phyloP scores from a whole-genome alignment of 192 early-diverging fungal genomes.

The Chytriomyces hyalinus region DNA sequence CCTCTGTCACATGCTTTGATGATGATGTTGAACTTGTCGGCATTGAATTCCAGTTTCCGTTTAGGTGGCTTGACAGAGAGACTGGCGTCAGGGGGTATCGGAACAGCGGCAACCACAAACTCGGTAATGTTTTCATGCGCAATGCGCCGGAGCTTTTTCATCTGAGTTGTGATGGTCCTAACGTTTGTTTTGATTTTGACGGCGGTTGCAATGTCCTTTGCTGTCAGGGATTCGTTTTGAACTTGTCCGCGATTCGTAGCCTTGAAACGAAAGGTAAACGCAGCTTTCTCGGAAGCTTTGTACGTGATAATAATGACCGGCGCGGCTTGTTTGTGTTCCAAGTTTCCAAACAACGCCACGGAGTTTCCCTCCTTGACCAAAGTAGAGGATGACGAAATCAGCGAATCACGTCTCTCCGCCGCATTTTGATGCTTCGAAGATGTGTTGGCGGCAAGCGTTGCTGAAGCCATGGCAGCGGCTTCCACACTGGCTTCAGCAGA shows the following conservation, averaged over 20 bases:
- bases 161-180: not conserved
- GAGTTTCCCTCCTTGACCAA: not conserved
- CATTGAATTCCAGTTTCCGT: not conserved
- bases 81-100: not conserved
- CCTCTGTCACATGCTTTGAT: conserved; percentile 13
- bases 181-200: not conserved
- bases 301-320: not conserved
- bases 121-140: conserved; percentile 14
- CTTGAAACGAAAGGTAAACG: not conserved
- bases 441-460: conserved; percentile 12
- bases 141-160: not conserved
- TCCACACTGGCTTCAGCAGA: conserved; percentile 7
- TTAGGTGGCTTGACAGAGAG: not conserved
- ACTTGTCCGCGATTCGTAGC: not conserved
- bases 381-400: not conserved
- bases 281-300: not conserved
- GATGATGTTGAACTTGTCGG: conserved; percentile 5
- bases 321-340: not conserved
- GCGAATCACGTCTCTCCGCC: not conserved
- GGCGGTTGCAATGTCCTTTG: not conserved
- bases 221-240: not conserved
- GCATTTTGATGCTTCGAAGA: not conserved
- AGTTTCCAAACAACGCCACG: not conserved
- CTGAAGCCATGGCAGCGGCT: conserved; percentile 12
- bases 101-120: conserved; percentile 16